These are phyloP conservation scores for Mortierella sp. DNA, from an alignment of 371 early-diverging fungal genomes.

Conservation along the genomic window DNA sequence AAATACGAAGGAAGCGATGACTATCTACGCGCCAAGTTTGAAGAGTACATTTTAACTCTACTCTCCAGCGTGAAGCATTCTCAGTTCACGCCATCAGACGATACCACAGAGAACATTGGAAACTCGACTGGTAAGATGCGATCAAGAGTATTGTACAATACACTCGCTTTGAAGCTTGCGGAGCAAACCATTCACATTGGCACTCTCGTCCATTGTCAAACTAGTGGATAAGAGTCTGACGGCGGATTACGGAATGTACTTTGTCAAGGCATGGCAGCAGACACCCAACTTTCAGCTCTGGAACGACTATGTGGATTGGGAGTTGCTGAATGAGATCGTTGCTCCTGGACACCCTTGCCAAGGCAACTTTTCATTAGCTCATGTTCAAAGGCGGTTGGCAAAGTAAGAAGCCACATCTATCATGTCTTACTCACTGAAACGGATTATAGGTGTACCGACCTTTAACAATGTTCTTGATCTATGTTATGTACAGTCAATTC, in stretches of 20 bases:
- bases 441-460: too few relatives aligned
- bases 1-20: constrained; percentile 82
- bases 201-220: constrained; percentile 16
- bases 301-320: constrained; percentile 73
- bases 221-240: constrained; percentile 68
- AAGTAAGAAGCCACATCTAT: constrained; percentile 56
- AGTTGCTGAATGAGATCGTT: constrained; percentile 69
- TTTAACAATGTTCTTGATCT: neutral
- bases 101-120: constrained; percentile 45
- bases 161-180: too few relatives aligned
- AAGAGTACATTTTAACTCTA: constrained; percentile 76
- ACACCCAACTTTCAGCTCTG: constrained; percentile 78
- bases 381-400: constrained; percentile 70
- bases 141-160: constrained; percentile 3
- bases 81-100: constrained; percentile 57
- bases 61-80: constrained; percentile 76
- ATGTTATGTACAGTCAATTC: constrained; percentile 53
- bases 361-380: constrained; percentile 69
- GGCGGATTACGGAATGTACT: constrained; percentile 72
- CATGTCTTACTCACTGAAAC: neutral
- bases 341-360: constrained; percentile 80
- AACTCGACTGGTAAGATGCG: neutral
- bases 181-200: too few relatives aligned
- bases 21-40: constrained; percentile 80
- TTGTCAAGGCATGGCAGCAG: constrained; percentile 76